Base-by-base conservation (phyloP, 2,329 filamentous ascomycete species). In the Trichoderma aggressivum region DNA sequence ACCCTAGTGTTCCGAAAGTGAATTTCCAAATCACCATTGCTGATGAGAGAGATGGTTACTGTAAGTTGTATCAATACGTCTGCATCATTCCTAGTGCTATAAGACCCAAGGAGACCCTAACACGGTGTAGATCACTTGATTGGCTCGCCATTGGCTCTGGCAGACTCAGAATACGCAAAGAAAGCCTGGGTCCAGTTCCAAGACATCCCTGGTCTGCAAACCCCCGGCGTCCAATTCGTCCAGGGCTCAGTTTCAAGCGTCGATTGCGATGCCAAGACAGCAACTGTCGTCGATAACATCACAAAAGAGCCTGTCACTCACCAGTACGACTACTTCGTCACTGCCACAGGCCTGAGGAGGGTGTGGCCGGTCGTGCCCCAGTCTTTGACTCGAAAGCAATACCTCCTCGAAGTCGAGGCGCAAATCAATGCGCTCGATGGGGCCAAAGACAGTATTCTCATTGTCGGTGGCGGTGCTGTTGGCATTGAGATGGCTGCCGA, bases 401-500 rank as follows among this genome's bases (percentile, higher is more conserved):
- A 91, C 78, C 82, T 93, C 1, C 78, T 83, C 58, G 91, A 94
- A 76, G 85, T 86, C 0, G 84, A 84, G 61, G 82, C 84, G 11
- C 90, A 93, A 73, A 88, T 92, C 74, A 80, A 86, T 24, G 79
- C 82, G 14, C 84, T 90, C 2, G 79, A 83, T 47, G 82, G 82
- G 34, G 87, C 88, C 1, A 81, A 79, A 5, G 82, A 88, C 24
- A 89, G 87, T 0, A 87, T 94, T 1, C 87, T 92, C 0, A 85
- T 95, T 26, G 89, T 95, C n/a, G 92, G 92, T 21, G 92, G 92
- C 74, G 82, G 91, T 63, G 93, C 92, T 7, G 92, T 94, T 1
- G 93, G 93, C 10, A 90, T 94, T 69, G 92, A 95, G 79, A 94
- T 95, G 86, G 92, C 93, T 0, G 89, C 91, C 1, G 92, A 96